Evolutionary conservation across 2,329 filamentous ascomycete species (phyloP), one percentile per base, ranked within the genome.

Genomic region (Colletotrichum theobromicola): DNA sequence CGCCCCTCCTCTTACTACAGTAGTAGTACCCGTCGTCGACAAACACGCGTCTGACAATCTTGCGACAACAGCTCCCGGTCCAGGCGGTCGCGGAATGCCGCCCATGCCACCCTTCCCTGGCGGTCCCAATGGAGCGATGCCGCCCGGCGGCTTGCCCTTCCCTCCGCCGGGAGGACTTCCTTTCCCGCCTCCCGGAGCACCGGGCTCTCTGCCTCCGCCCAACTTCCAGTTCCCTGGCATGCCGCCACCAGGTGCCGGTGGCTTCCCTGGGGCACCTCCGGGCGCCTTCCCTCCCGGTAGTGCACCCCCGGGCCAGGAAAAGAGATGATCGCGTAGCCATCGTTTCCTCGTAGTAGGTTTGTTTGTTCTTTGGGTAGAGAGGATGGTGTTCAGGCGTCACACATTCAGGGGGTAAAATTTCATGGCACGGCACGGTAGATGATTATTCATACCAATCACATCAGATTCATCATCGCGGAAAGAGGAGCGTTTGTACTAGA

Each of bases 191-290:
- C 78, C 79, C 4, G 78, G 76, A 15, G 76, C 70, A 7, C 66
- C 75, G 32, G 76, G 78, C 60, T 77, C 79, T 26, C 75, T 88
- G 73, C 72, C 66, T 18, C 88, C 88, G 53, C 88, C 90, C 8
- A 88, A 88, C 73, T 90, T 90, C 79, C 87, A 87, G 63, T 85
- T 88, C 75, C 85, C 86, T 5, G 84, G 84, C 64, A 85, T 88
- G 80, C 85, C 85, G 26, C 83, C 86, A 16, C 83, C 83, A 7
- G 79, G 81, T 8, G 77, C 68, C n/a, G 79, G 74, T 15, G 83
- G 82, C 8, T 86, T 87, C 72, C 85, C 79, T 4, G 83, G 84
- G 12, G 82, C 82, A 5, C 84, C 84, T 26, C 80, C 84, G 61
- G 84, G 84, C 50, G 62, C 72, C 6, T 85, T 84, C 75, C 80